phyloP scores from a whole-genome alignment of 2,329 filamentous ascomycete genomes.

The Ophiostoma sp. region DNA sequence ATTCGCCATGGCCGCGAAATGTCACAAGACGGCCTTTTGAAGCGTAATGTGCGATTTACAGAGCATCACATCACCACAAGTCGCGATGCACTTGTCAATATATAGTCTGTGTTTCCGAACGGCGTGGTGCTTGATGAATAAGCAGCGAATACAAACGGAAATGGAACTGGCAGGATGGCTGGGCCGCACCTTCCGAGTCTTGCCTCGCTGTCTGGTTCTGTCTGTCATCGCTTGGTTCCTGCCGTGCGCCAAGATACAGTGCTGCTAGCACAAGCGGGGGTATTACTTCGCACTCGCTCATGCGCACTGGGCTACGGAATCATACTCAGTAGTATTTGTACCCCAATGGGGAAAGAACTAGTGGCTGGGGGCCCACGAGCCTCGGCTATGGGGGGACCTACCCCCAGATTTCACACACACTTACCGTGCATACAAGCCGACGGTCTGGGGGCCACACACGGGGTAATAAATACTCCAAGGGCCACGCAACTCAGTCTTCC shows the following conservation, averaged over 20 bases:
- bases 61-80: background rate
- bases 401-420: conserved; percentile 11
- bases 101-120: background rate
- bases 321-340: background rate
- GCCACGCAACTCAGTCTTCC: background rate
- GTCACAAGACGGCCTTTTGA: background rate
- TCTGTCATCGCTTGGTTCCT: conserved; percentile 11
- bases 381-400: conserved; percentile 20
- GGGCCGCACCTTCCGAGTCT: conserved; percentile 5
- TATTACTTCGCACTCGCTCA: background rate
- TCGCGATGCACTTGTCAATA: background rate
- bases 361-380: conserved; percentile 14
- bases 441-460: background rate
- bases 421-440: conserved; percentile 9
- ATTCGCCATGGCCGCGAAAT: background rate
- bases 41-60: background rate
- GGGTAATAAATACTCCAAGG: background rate
- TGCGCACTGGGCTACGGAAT: conserved; percentile 12
- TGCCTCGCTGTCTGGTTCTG: background rate
- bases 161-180: background rate
- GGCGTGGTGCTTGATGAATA: background rate
- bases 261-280: conserved; percentile 17
- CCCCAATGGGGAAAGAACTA: conserved; percentile 18
- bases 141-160: background rate
- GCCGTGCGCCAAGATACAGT: conserved; percentile 1